Evolutionary conservation across 169 alveolate genomes (phyloP).

Genomic region (Plasmodium cynomolgi): DNA sequence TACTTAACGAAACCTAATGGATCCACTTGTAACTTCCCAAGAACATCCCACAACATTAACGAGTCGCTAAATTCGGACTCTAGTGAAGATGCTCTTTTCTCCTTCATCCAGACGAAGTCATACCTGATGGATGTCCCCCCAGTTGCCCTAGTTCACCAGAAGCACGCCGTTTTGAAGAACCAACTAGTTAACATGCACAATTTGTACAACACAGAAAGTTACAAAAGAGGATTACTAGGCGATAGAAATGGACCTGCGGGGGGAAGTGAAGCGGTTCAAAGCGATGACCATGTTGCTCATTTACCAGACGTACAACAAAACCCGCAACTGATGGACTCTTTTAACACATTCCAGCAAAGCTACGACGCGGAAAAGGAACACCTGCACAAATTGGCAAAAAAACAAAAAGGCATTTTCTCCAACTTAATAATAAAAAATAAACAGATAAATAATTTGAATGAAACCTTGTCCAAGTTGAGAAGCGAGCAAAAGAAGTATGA

Average conservation of each 20-base stretch:
- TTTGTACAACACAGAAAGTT: conserved; percentile 33
- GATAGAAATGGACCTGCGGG: background rate
- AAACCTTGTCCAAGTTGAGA: conserved; percentile 17
- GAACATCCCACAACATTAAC: conserved; percentile 29
- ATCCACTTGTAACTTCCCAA: conserved; percentile 47
- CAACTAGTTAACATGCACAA: conserved; percentile 43
- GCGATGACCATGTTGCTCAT: background rate
- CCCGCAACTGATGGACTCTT: background rate
- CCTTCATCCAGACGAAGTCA: conserved; percentile 49
- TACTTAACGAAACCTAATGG: conserved; percentile 71
- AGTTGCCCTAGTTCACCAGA: conserved; percentile 29
- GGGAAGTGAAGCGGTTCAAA: background rate
- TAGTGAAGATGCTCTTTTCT: background rate
- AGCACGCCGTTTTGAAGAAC: conserved; percentile 55
- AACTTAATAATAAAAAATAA: conserved; percentile 20
- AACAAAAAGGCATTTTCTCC: conserved; percentile 36
- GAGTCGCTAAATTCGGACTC: conserved; percentile 22
- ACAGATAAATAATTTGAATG: conserved; percentile 7
- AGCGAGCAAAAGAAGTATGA: conserved; percentile 7
- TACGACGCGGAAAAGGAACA: conserved; percentile 19
- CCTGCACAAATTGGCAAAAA: conserved; percentile 15
- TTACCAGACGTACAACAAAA: background rate
- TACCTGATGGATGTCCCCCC: conserved; percentile 34
- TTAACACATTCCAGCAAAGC: conserved; percentile 21
- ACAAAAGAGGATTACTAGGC: conserved; percentile 7